Percentiles rank a stretch among this genome's conserved stretches.
These are phyloP conservation scores for Exsudoporus frostii DNA, from an alignment of 768 basidiomycete genomes.

Conservation along the genomic window DNA sequence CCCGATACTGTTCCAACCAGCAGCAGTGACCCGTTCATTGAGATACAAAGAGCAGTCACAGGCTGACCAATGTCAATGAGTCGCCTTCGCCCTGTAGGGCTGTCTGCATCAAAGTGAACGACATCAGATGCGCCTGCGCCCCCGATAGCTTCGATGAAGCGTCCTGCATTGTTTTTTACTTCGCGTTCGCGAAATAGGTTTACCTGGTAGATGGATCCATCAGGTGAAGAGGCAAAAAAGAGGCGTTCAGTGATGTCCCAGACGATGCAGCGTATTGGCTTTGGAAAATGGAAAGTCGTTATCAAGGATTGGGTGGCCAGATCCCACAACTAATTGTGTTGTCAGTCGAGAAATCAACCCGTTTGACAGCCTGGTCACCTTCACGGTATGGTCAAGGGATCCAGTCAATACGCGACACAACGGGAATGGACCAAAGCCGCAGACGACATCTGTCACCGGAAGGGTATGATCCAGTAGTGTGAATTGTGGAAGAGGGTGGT, in stretches of 20 bases:
- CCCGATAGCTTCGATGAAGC: slow-evolving; percentile 65
- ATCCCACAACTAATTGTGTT: slow-evolving; percentile 69
- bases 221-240: slow-evolving; percentile 80
- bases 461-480: slow-evolving; percentile 90
- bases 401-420: slow-evolving; percentile 75
- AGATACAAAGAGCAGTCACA: slow-evolving; percentile 71
- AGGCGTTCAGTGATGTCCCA: slow-evolving; percentile 85
- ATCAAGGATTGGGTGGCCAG: slow-evolving; percentile 69
- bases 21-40: slow-evolving; percentile 72
- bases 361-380: slow-evolving; percentile 46
- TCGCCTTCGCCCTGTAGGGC: slow-evolving; percentile 47
- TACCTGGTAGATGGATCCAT: slow-evolving; percentile 76
- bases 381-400: slow-evolving; percentile 87
- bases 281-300: slow-evolving; percentile 85
- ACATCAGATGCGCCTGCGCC: slow-evolving; percentile 69
- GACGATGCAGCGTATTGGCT: slow-evolving; percentile 63
- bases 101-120: slow-evolving; percentile 60
- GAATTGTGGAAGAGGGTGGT: slow-evolving; percentile 73
- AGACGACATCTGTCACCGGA: slow-evolving; percentile 75
- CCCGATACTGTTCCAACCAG: slow-evolving; percentile 79
- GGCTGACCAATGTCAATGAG: slow-evolving; percentile 71
- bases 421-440: slow-evolving; percentile 79
- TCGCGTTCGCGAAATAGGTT: slow-evolving; percentile 69
- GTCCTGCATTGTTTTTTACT: slow-evolving; percentile 45
- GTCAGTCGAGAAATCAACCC: slow-evolving; percentile 12